Evolutionary conservation across 208 protist species (phyloP).

Genomic region (Acanthamoeba lenticulata): DNA sequence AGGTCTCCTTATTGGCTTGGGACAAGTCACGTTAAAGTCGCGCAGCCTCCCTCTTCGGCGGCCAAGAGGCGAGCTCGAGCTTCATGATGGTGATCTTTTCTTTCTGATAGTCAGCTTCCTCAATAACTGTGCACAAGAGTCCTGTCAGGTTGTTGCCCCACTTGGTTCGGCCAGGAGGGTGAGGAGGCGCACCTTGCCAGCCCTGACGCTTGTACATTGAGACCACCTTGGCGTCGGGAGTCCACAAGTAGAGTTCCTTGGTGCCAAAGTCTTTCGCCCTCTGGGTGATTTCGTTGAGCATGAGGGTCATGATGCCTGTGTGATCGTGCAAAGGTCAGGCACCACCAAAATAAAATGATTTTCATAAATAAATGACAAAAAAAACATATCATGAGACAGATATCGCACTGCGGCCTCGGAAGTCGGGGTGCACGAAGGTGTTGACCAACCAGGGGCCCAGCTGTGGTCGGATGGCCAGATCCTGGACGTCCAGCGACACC

Average conservation of each 20-base stretch:
- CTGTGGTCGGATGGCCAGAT: background rate
- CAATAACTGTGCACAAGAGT: background rate
- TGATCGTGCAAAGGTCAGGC: too few relatives aligned
- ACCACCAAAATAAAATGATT: too few relatives aligned
- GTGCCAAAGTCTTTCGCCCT: slow-evolving; percentile 2
- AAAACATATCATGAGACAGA: too few relatives aligned
- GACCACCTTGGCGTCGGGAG: slow-evolving; percentile 2
- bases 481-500: background rate
- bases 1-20: too few relatives aligned
- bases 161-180: background rate
- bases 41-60: background rate
- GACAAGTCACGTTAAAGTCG: too few relatives aligned
- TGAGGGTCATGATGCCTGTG: slow-evolving; percentile 26
- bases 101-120: background rate
- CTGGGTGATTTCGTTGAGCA: slow-evolving; percentile 28
- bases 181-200: background rate
- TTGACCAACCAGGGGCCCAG: slow-evolving; percentile 9
- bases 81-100: background rate
- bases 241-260: slow-evolving; percentile 28
- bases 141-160: too few relatives aligned
- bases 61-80: slow-evolving; percentile 20
- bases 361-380: too few relatives aligned
- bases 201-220: slow-evolving; percentile 17
- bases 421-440: slow-evolving; percentile 18
- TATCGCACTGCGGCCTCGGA: background rate